A percentile compares a stretch with the other conserved stretches of the same genome.
phyloP scores from a whole-genome alignment of 2,329 filamentous ascomycete genomes.

The Ilyonectria mors-panacis region DNA sequence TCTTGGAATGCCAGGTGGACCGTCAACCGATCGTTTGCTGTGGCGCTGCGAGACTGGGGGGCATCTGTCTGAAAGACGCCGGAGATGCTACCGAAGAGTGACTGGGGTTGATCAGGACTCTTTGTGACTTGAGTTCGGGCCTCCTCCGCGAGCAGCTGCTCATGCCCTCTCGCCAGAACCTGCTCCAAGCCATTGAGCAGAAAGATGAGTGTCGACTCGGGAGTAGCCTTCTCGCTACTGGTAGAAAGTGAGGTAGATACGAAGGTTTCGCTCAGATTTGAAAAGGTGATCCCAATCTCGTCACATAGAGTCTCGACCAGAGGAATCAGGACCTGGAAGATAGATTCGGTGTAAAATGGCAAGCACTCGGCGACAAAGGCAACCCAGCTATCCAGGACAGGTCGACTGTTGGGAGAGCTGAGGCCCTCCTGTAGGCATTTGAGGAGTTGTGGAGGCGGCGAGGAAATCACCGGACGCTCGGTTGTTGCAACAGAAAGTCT shows the following conservation, averaged over 20 bases:
- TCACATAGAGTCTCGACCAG: slow-evolving; percentile 90
- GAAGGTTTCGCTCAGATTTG: slow-evolving; percentile 78
- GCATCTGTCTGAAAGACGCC: slow-evolving; percentile 88
- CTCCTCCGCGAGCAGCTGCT: slow-evolving; percentile 84
- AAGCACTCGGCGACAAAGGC: slow-evolving; percentile 86
- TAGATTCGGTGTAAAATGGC: slow-evolving; percentile 84
- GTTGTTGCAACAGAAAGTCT: slow-evolving; percentile 55
- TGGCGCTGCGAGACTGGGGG: slow-evolving; percentile 82
- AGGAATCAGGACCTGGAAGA: slow-evolving; percentile 92
- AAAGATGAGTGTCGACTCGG: slow-evolving; percentile 83
- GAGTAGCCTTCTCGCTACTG: slow-evolving; percentile 54
- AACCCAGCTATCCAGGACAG: slow-evolving; percentile 93
- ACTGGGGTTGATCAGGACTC: slow-evolving; percentile 85
- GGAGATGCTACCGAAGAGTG: slow-evolving; percentile 94
- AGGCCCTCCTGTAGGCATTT: slow-evolving; percentile 88
- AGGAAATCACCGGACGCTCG: slow-evolving; percentile 44
- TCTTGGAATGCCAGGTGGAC: slow-evolving; percentile 98
- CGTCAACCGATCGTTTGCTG: slow-evolving; percentile 93
- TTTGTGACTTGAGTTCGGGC: slow-evolving; percentile 77
- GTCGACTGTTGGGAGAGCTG: slow-evolving; percentile 79
- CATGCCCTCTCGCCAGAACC: slow-evolving; percentile 88
- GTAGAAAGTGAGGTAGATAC: slow-evolving; percentile 47
- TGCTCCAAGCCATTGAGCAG: slow-evolving; percentile 95
- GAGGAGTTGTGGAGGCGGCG: slow-evolving; percentile 81
- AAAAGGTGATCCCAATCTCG: slow-evolving; percentile 82